Conservation (phyloP, 495 filamentous ascomycete species). For the Penicillium desertorum region DNA sequence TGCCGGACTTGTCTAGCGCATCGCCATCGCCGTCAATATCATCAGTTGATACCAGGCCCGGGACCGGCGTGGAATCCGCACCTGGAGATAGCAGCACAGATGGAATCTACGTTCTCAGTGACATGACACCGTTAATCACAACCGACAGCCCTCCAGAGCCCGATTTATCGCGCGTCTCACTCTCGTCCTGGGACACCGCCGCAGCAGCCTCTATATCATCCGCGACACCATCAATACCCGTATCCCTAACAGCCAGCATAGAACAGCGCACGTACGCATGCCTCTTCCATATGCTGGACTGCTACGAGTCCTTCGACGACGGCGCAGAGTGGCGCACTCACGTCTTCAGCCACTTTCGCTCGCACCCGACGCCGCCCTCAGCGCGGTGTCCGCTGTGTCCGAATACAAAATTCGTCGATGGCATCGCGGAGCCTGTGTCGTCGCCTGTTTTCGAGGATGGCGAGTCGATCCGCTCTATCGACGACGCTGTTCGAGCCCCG, state of each 20-base stretch:
- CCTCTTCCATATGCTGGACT: conserved; percentile 47
- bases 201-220: conserved; percentile 14
- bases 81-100: conserved; percentile 1
- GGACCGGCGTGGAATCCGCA: background rate
- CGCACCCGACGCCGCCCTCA: conserved; percentile 36
- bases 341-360: conserved; percentile 45
- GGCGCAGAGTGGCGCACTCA: conserved; percentile 42
- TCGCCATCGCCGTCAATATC: conserved; percentile 26
- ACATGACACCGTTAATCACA: conserved; percentile 24
- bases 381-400: conserved; percentile 46
- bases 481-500: background rate
- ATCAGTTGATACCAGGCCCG: conserved; percentile 23
- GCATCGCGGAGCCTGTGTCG: conserved; percentile 13
- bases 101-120: conserved; percentile 23
- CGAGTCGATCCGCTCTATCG: background rate
- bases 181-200: conserved; percentile 26
- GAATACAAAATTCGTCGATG: conserved; percentile 34
- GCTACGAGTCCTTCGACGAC: conserved; percentile 41
- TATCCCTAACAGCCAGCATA: background rate
- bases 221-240: background rate
- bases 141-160: background rate
- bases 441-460: background rate
- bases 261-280: conserved; percentile 36
- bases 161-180: conserved; percentile 17
- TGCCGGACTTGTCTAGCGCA: conserved; percentile 25